Percentiles rank a stretch among this genome's conserved stretches.
Evolutionary conservation across 2,329 filamentous ascomycete genomes (phyloP).

Genomic region (Colletotrichum tofieldiae): DNA sequence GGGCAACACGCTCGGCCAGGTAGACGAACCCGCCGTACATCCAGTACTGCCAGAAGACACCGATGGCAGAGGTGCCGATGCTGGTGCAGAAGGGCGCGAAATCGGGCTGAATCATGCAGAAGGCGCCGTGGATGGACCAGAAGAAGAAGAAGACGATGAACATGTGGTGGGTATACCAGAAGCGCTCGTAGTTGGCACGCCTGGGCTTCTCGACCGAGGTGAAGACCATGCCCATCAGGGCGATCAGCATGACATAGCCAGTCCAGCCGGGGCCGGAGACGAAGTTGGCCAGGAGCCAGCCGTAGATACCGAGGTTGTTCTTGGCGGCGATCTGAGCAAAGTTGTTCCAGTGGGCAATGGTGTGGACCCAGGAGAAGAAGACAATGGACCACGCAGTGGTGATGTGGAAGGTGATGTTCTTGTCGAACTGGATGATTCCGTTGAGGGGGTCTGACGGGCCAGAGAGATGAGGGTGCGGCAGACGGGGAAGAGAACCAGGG

Average conservation of each 20-base stretch:
- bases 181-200: slow-evolving; percentile 87
- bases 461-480: slow-evolving; percentile 89
- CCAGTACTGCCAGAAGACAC: slow-evolving; percentile 93
- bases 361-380: slow-evolving; percentile 90
- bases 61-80: slow-evolving; percentile 75
- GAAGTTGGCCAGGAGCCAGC: slow-evolving; percentile 84
- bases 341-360: slow-evolving; percentile 90
- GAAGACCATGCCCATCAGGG: slow-evolving; percentile 83
- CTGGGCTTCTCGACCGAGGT: slow-evolving; percentile 85
- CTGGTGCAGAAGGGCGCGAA: slow-evolving; percentile 84
- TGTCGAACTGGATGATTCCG: slow-evolving; percentile 90
- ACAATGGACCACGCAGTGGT: slow-evolving; percentile 89
- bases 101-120: slow-evolving; percentile 92
- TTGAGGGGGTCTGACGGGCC: slow-evolving; percentile 86
- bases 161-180: slow-evolving; percentile 93
- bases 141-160: slow-evolving; percentile 92
- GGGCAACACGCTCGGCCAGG: slow-evolving; percentile 82
- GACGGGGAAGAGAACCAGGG: slow-evolving; percentile 84
- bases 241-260: slow-evolving; percentile 86
- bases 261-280: slow-evolving; percentile 87
- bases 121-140: slow-evolving; percentile 91
- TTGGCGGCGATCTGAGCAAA: slow-evolving; percentile 83
- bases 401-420: slow-evolving; percentile 92
- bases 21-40: slow-evolving; percentile 88
- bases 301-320: slow-evolving; percentile 83